Base-by-base conservation (phyloP, 2,329 filamentous ascomycete genomes). In the Paecilomyces fulvus region DNA sequence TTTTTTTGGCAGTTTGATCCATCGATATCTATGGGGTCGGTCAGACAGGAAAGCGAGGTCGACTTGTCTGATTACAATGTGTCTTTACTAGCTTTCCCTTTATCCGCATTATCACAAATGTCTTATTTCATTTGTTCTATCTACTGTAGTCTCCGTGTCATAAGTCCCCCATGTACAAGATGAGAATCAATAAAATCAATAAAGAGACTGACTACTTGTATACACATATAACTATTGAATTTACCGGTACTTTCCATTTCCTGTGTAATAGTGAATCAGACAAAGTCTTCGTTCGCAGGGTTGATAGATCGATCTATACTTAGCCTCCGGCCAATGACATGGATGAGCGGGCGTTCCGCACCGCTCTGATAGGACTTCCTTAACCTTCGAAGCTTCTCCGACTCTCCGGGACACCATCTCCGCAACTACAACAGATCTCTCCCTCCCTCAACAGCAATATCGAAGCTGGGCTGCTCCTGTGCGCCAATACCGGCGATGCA, bases 401-500 rank as follows among this genome's bases (percentile, higher is more conserved):
- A 52, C 28, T 52, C 50, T 21, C 51, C 28, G 51, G 30, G 31
- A 14, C 20, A 28, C 28, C 1, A n/a, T 30, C 25, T 37, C 51
- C 28, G 31, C 51, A 30, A 52, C 51, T 3, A 23, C 21, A 52
- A 10, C 51, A 52, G 7, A 8, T 17, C 51, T 30, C 7, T 21
- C 5, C n/a, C 10, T 30, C 51, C 30, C 25, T 30, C 28, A 21
- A 57, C 48, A 58, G 28, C 55, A 61, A 59, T 59, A 60, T 59
- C 58, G 60, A 55, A 58, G 61, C 53, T 55, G 59, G 60, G 59
- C 57, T 56, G 52, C 51, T 17, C 31, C 52, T 51, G 57, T 51
- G 61, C 63, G 60, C 55, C 62, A 53, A 31, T 54, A 57, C 56
- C 61, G 64, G 70, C 65, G 64, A 75, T 75, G 73, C 72, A 74